Evolutionary conservation across 2,329 filamentous ascomycete genomes (phyloP).

Genomic region (Chaetoscypha palmicola): DNA sequence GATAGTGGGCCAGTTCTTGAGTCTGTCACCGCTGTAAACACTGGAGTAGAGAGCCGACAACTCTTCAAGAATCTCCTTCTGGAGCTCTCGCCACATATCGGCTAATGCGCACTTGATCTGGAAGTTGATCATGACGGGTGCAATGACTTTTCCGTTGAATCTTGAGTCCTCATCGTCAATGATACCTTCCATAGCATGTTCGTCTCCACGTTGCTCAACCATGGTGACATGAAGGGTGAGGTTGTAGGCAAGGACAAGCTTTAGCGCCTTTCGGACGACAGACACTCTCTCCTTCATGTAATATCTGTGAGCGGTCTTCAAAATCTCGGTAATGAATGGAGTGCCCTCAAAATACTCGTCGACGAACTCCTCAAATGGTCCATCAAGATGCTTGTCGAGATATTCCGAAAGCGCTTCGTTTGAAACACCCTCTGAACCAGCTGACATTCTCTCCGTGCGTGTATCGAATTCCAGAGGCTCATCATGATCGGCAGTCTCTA

Average conservation of each 20-base stretch:
- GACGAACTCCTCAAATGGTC: constrained; percentile 85
- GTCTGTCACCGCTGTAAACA: constrained; percentile 92
- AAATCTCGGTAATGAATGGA: constrained; percentile 87
- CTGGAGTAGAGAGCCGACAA: constrained; percentile 90
- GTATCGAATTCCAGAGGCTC: constrained; percentile 77
- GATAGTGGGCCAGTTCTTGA: constrained; percentile 98
- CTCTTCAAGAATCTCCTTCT: constrained; percentile 94
- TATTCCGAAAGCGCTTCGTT: constrained; percentile 79
- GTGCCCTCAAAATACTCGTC: constrained; percentile 96
- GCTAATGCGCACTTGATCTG: constrained; percentile 96
- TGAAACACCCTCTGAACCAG: constrained; percentile 82
- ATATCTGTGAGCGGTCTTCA: constrained; percentile 92
- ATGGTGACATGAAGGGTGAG: constrained; percentile 90
- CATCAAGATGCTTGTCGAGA: constrained; percentile 89
- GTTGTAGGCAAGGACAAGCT: constrained; percentile 93
- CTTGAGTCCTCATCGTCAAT: constrained; percentile 82
- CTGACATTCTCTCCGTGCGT: constrained; percentile 80
- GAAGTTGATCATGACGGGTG: constrained; percentile 99
- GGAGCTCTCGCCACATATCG: constrained; percentile 95
- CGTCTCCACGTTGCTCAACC: constrained; percentile 80
- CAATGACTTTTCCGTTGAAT: constrained; percentile 83
- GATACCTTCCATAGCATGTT: constrained; percentile 70
- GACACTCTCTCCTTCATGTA: constrained; percentile 82
- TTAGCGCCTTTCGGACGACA: constrained; percentile 90
- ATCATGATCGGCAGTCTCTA: constrained; percentile 65